phyloP scores from a whole-genome alignment of 1,139 yeast species.

The Yamadazyma blattariae region DNA sequence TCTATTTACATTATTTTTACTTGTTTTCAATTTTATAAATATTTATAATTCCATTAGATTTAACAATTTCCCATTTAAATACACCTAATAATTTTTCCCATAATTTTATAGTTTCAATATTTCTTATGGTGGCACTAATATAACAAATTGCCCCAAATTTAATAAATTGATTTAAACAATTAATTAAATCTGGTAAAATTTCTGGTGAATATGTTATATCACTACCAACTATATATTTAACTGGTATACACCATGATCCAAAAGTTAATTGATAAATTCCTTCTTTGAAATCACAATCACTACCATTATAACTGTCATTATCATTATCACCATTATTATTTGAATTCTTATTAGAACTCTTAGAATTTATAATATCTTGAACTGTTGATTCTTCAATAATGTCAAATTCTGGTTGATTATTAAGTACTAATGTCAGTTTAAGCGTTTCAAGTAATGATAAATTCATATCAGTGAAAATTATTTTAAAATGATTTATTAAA shows the following conservation, averaged over 20 bases:
- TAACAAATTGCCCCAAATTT: slow-evolving; percentile 20
- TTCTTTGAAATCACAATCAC: neutral
- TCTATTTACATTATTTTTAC: too few relatives aligned
- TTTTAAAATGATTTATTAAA: slow-evolving; percentile 16
- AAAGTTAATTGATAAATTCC: slow-evolving; percentile 1
- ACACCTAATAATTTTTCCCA: slow-evolving; percentile 48
- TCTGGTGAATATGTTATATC: slow-evolving; percentile 81
- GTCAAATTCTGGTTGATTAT: neutral
- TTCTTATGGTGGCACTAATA: slow-evolving; percentile 77
- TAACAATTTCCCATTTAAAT: slow-evolving; percentile 23
- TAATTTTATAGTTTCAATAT: slow-evolving; percentile 48
- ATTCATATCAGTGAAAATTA: slow-evolving; percentile 78
- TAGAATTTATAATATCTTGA: too few relatives aligned
- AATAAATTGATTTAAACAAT: slow-evolving; percentile 44
- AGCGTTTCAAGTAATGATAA: slow-evolving; percentile 30
- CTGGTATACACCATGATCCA: slow-evolving; percentile 4
- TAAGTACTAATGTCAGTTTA: neutral
- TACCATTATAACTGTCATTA: slow-evolving; percentile 3
- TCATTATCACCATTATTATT: too few relatives aligned
- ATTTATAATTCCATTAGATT: neutral
- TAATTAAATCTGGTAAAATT: slow-evolving; percentile 54
- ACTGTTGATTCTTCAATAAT: neutral
- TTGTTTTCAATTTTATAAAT: too few relatives aligned
- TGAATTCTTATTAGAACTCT: too few relatives aligned
- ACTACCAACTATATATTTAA: slow-evolving; percentile 65